Conservation (phyloP, 129 eudicot genomes). For the Escallonia rubra region DNA sequence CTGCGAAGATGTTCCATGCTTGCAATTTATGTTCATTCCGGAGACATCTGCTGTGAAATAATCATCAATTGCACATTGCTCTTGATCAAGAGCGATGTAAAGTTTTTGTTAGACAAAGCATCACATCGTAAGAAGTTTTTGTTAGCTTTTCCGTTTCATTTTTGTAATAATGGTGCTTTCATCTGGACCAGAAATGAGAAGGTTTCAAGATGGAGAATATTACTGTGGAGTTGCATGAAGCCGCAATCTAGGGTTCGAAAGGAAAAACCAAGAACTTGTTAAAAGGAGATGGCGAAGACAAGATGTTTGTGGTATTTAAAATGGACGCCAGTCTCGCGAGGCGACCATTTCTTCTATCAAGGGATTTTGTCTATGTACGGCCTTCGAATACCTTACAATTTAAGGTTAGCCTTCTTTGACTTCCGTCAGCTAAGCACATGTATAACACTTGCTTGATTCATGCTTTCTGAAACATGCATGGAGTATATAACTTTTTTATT, state of each 20-base stretch:
- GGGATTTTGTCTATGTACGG: constrained; percentile 22
- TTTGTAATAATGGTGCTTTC: not conserved
- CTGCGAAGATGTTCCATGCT: too few species aligned
- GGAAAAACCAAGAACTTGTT: not conserved
- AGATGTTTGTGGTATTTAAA: constrained; percentile 19
- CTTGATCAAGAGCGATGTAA: too few species aligned
- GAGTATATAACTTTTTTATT: too few species aligned
- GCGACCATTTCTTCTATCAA: constrained; percentile 26
- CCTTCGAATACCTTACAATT: constrained; percentile 17
- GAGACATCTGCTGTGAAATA: too few species aligned
- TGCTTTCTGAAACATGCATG: too few species aligned
- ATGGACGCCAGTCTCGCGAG: constrained; percentile 12
- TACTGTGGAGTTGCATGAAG: constrained; percentile 20
- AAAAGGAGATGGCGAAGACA: not conserved
- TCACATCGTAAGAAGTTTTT: too few species aligned
- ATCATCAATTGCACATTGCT: too few species aligned
- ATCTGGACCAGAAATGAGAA: constrained; percentile 21
- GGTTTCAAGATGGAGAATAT: constrained; percentile 24
- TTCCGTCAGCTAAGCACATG: not conserved
- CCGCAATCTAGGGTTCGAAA: constrained; percentile 11
- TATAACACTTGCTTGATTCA: not conserved
- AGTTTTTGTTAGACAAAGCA: too few species aligned
- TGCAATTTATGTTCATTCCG: too few species aligned
- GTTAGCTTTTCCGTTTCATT: not conserved
- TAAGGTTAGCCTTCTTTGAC: constrained; percentile 7